phyloP scores from a whole-genome alignment of 2,329 filamentous ascomycete species.

The Diaporthe eres region DNA sequence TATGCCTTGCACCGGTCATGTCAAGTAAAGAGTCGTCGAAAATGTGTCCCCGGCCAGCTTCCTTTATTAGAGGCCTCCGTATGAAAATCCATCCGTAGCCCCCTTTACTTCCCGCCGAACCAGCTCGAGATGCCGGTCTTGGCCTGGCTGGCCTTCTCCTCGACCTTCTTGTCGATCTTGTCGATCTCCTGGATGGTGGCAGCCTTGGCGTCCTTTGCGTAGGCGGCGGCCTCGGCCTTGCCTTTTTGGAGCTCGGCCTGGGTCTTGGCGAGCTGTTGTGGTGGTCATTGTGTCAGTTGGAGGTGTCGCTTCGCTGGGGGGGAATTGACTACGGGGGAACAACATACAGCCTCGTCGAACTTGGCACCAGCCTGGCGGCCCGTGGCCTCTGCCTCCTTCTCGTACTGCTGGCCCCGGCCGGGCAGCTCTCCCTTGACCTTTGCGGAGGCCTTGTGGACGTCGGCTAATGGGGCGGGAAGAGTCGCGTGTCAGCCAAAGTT shows the following conservation, averaged over 20 bases:
- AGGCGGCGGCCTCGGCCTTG: constrained; percentile 71
- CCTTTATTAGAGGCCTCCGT: neutral
- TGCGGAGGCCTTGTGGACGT: constrained; percentile 78
- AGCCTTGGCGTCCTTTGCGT: constrained; percentile 74
- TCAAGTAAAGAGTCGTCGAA: constrained; percentile 29
- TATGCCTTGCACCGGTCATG: constrained; percentile 27
- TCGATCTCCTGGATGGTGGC: constrained; percentile 81
- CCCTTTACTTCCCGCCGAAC: constrained; percentile 77
- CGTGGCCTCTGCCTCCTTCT: constrained; percentile 75
- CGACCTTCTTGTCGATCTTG: constrained; percentile 85
- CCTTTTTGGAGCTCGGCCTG: constrained; percentile 74
- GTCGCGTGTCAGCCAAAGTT: constrained; percentile 42
- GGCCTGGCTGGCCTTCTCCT: constrained; percentile 82
- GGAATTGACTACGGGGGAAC: no score
- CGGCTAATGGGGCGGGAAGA: constrained; percentile 68
- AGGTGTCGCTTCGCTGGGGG: no score
- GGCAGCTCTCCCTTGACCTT: constrained; percentile 77
- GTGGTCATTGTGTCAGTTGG: constrained; percentile 51
- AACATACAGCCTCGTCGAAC: constrained; percentile 74
- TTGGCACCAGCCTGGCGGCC: constrained; percentile 74
- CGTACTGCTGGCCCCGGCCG: constrained; percentile 71
- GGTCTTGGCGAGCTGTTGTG: constrained; percentile 70
- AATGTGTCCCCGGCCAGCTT: neutral
- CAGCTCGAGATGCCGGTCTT: constrained; percentile 88
- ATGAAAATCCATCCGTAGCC: no score